Conservation (phyloP, 2,329 filamentous ascomycete species). For the Neonectria faginata region DNA sequence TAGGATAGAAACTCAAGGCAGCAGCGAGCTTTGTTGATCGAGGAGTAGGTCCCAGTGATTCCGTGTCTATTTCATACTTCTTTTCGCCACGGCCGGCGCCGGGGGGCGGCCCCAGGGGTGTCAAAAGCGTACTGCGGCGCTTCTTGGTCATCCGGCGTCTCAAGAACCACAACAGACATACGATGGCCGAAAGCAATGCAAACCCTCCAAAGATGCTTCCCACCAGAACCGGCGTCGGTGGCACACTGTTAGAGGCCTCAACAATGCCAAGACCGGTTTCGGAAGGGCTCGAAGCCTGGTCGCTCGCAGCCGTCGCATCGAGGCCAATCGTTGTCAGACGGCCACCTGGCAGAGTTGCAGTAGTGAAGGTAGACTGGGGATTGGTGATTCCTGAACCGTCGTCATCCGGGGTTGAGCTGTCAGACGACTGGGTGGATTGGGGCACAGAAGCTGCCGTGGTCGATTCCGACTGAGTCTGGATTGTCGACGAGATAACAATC, state of each 20-base stretch:
- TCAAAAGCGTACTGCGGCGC: constrained; percentile 62
- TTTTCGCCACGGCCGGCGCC: constrained; percentile 26
- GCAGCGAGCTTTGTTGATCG: constrained; percentile 49
- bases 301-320: constrained; percentile 38
- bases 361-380: constrained; percentile 32
- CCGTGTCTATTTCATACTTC: constrained; percentile 53
- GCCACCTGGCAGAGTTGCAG: constrained; percentile 38
- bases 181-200: constrained; percentile 56
- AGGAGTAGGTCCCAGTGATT: constrained; percentile 63
- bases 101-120: constrained; percentile 57
- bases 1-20: constrained; percentile 47
- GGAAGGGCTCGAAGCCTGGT: constrained; percentile 33
- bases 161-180: constrained; percentile 63
- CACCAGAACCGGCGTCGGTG: constrained; percentile 55
- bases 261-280: constrained; percentile 27
- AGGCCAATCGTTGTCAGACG: constrained; percentile 37
- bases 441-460: constrained; percentile 34
- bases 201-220: constrained; percentile 65
- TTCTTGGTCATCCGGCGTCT: constrained; percentile 55
- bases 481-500: constrained; percentile 33
- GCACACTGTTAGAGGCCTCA: constrained; percentile 26
- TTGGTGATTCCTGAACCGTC: constrained; percentile 33
- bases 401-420: constrained; percentile 22
- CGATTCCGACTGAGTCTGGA: constrained; percentile 33
- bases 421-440: constrained; percentile 35